These are phyloP conservation scores for Mucor sp. DNA, from an alignment of 371 early-diverging fungal genomes.

Conservation along the genomic window DNA sequence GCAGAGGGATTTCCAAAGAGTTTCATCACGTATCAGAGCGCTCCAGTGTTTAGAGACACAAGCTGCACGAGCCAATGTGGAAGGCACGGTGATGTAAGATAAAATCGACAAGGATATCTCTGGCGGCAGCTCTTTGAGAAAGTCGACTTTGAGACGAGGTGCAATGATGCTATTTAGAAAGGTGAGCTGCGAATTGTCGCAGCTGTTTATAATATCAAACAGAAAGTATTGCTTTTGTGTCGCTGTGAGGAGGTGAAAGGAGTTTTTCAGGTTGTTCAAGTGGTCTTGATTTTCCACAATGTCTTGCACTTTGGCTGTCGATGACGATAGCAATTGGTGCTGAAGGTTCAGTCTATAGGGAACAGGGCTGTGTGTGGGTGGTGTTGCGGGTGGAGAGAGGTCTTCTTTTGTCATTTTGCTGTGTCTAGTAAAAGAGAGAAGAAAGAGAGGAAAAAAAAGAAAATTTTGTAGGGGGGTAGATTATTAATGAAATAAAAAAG, in stretches of 20 bases:
- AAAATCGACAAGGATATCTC: conserved; percentile 75
- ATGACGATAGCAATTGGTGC: conserved; percentile 4
- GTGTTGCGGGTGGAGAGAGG: conserved; percentile 50
- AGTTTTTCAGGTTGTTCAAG: conserved; percentile 32
- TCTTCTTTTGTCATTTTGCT: conserved; percentile 22
- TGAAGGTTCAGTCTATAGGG: conserved; percentile 18
- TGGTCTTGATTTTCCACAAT: conserved; percentile 32
- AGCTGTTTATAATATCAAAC: conserved; percentile 51
- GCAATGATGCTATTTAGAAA: conserved; percentile 60
- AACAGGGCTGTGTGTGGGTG: conserved; percentile 37
- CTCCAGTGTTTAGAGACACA: conserved; percentile 79
- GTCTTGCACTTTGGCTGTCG: background rate
- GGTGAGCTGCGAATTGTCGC: conserved; percentile 57
- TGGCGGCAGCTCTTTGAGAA: conserved; percentile 72
- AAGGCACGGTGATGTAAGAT: conserved; percentile 62
- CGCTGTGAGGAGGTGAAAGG: conserved; percentile 41
- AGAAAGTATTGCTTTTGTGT: conserved; percentile 44
- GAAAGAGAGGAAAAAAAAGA: conserved; percentile 5
- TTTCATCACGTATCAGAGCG: conserved; percentile 62
- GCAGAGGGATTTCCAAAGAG: conserved; percentile 47
- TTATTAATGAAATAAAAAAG: background rate
- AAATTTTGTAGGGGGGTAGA: conserved; percentile 7
- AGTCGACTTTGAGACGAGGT: conserved; percentile 78
- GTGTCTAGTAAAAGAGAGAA: background rate
- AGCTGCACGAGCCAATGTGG: conserved; percentile 69